Evolutionary conservation across 805 yeast species (phyloP).

Genomic region (Alloascoidea africana): DNA sequence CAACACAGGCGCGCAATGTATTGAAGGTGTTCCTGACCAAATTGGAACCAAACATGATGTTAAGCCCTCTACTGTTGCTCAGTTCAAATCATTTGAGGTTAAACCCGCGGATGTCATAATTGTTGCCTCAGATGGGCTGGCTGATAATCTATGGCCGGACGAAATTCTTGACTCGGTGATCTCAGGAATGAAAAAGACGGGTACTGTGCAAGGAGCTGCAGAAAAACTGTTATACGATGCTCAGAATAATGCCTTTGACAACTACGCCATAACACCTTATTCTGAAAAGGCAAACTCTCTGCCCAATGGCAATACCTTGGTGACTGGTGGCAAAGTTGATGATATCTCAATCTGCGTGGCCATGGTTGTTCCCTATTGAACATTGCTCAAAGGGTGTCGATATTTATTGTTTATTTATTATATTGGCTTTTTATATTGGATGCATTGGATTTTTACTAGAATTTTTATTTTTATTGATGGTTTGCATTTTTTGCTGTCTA

Average conservation of each 20-base stretch:
- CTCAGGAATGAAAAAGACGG: conserved; percentile 6
- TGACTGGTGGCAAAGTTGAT: conserved; percentile 1
- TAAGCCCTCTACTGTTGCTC: conserved; percentile 4
- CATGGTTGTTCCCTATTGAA: not conserved
- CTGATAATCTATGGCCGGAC: conserved; percentile 9
- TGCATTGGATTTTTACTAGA: too few species aligned
- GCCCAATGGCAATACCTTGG: not conserved
- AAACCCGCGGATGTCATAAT: conserved; percentile 7
- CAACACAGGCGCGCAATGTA: conserved; percentile 2
- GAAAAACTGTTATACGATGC: conserved; percentile 5
- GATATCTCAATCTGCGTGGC: not conserved
- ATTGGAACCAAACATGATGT: conserved; percentile 6
- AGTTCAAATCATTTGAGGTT: conserved; percentile 5
- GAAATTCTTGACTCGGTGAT: conserved; percentile 6
- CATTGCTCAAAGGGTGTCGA: too few species aligned
- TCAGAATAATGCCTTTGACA: conserved; percentile 7
- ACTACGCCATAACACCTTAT: conserved; percentile 5
- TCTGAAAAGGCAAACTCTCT: not conserved
- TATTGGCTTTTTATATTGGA: too few species aligned
- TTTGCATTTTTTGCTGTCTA: too few species aligned
- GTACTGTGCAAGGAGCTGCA: conserved; percentile 7
- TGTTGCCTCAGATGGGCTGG: conserved; percentile 7
- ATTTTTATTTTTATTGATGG: too few species aligned
- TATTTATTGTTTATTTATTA: too few species aligned
- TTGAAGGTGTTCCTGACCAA: conserved; percentile 5